These are phyloP conservation scores for Epichloe uncinata DNA, from an alignment of 2,329 filamentous ascomycete genomes.

Conservation along the genomic window DNA sequence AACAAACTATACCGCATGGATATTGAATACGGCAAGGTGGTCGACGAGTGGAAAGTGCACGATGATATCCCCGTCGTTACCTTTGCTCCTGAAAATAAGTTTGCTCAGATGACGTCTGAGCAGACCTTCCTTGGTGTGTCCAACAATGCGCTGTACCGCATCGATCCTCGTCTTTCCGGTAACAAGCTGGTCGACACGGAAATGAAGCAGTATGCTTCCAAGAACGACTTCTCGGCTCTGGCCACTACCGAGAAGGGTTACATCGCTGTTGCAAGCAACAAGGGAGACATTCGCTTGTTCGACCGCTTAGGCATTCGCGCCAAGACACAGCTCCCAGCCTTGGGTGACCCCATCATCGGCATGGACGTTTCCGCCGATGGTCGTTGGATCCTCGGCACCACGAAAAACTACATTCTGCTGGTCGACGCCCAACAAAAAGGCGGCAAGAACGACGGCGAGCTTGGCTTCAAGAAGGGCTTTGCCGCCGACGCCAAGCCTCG, in stretches of 20 bases:
- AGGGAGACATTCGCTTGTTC: constrained; percentile 90
- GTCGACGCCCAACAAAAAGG: constrained; percentile 79
- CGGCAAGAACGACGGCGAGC: constrained; percentile 92
- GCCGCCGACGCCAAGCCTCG: constrained; percentile 88
- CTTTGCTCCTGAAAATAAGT: constrained; percentile 95
- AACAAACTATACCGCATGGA: constrained; percentile 96
- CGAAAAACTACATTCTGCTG: constrained; percentile 84
- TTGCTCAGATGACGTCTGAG: constrained; percentile 89
- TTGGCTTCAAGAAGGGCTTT: constrained; percentile 94
- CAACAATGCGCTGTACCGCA: constrained; percentile 80
- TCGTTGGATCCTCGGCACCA: constrained; percentile 89
- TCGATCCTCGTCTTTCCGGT: constrained; percentile 81
- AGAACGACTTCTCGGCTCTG: constrained; percentile 92
- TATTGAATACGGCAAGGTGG: constrained; percentile 91
- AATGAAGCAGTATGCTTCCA: constrained; percentile 90
- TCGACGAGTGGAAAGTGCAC: constrained; percentile 97
- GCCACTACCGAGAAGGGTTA: constrained; percentile 95
- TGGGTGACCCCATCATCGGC: constrained; percentile 89
- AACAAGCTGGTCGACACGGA: constrained; percentile 88
- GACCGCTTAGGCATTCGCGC: constrained; percentile 93
- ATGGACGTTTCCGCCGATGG: constrained; percentile 93
- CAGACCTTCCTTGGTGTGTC: constrained; percentile 93
- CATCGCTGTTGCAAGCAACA: constrained; percentile 92
- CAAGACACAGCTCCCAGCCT: constrained; percentile 90
- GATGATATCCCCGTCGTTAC: constrained; percentile 88